Base-by-base conservation (phyloP, 2,329 filamentous ascomycete genomes). In the Pyrenophora teres region DNA sequence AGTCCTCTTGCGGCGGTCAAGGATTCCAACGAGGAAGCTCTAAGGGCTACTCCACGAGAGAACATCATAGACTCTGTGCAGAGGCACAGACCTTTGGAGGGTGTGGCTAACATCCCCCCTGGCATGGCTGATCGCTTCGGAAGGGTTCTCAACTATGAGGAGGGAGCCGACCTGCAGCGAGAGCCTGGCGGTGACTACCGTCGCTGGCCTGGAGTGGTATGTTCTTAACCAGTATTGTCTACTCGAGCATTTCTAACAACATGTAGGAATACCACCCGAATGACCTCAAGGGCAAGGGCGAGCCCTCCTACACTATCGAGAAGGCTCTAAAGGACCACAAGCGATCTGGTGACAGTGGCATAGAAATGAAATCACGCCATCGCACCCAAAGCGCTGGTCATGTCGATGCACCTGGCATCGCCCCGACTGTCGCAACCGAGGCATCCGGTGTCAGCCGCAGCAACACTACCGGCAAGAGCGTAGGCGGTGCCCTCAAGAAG, bases 141-240 rank as follows among this genome's bases (percentile, higher is more conserved):
- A 2, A 81, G 85, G 46, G 77, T 82, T 9, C 90, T 95, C 79
- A 60, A 86, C 23, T 97, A 97, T 65, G 80, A 90, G 64, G 92
- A 97, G 67, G 92, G 92, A n/a, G 82, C 87, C 2, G 91, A 96
- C 66, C 79, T 96, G 69, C 92, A 92, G 87, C 81, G 87, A 42
- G 90, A 93, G 64, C 84, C 88, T 54, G 89, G 89, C 13, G 89
- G 87, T n/a, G 81, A 88, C 12, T 96, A 94, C 69, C 88, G 85
- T 76, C 83, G 90, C 40, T 93, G 85, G 78, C 83, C 87, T 3
- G 86, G 85, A 42, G 71, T 89, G 60, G 91, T 94, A 80, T 74
- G 87, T 81, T 12, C n/a, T 21, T 13, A 37, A 7, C 15, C 6
- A 18, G 23, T 42, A 13, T 2, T 16, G n/a, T 18, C n/a, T 39